Evolutionary conservation across 139 green algal genomes (phyloP), one percentile per base, ranked within the genome.

Genomic region (Tetraselmis striata): DNA sequence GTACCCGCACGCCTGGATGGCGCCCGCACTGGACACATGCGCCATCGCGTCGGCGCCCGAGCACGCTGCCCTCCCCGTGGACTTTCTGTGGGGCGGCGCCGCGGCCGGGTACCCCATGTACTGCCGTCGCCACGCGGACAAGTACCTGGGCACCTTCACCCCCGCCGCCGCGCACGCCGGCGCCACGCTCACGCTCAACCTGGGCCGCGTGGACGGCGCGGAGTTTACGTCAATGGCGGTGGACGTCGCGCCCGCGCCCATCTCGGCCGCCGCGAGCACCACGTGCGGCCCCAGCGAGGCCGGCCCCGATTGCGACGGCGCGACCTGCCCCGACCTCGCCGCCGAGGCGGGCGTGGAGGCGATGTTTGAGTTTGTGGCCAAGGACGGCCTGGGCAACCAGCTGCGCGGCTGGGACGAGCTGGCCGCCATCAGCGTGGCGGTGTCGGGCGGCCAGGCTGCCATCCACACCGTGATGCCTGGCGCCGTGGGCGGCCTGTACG

Each of bases 281-380:
- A 28, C 28, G 2, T n/a, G 32, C 22, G 81, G 74, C 30, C n/a
- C 31, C n/a, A 30, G 76, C 30, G 22, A 80, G 59, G 59, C 18
- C 11, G 45, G 11, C 11, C 45, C 45, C 45, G 45, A 67, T 67
- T 67, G 45, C 45, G 45, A 67, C 45, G 5, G 11, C 5, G 18
- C 18, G 45, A 67, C 45, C 45, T 67, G 45, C 45, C 11, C 45
- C 45, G 18, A 67, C 18, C 5, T 27, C 27, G 31, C 59, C 23
- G 67, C 74, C 2, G 81, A 84, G 81, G 81, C 81, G 18, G 81
- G 81, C 26, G 81, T 84, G 26, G n/a, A 29, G 75, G 32, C 81
- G 5, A 80, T 28, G 23, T 80, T 84, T 29, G 30, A 76, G 24
- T 28, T 84, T 25, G 29, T 45, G 28, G 29, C 81, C 23, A 80